These are phyloP conservation scores for Meyerozyma smithsonii DNA, from an alignment of 1,139 yeast species.

Conservation along the genomic window DNA sequence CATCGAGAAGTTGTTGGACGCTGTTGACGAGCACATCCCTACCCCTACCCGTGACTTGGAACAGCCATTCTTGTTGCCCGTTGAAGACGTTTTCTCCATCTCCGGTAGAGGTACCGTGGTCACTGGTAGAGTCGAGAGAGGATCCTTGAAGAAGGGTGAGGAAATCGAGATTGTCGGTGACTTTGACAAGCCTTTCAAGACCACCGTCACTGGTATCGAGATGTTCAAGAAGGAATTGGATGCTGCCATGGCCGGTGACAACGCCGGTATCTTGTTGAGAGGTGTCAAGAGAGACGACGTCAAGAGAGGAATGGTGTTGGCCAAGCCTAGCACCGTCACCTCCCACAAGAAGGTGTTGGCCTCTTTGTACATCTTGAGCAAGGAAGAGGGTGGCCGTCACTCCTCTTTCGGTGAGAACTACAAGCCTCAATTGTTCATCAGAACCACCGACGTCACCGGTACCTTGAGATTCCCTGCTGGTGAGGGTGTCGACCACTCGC, in stretches of 20 bases:
- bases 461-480: conserved; percentile 89
- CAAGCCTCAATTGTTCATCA: conserved; percentile 96
- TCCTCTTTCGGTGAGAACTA: conserved; percentile 95
- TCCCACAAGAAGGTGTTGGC: conserved; percentile 94
- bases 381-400: conserved; percentile 99
- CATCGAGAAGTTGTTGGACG: conserved; percentile 77
- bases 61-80: conserved; percentile 94
- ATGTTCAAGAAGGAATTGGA: conserved; percentile 99
- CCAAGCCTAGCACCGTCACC: conserved; percentile 88
- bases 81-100: conserved; percentile 95
- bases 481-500: conserved; percentile 73
- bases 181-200: conserved; percentile 82
- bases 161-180: conserved; percentile 95
- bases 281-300: conserved; percentile 98
- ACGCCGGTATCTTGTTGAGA: conserved; percentile 95
- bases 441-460: conserved; percentile 95
- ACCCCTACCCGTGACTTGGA: conserved; percentile 95
- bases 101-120: conserved; percentile 99
- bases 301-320: conserved; percentile 95
- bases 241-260: conserved; percentile 98
- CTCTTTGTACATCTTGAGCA: conserved; percentile 84
- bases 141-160: conserved; percentile 94
- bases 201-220: conserved; percentile 96
- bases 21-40: conserved; percentile 93
- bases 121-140: conserved; percentile 99